Evolutionary conservation across 192 early-diverging fungal genomes (phyloP), one percentile per base, ranked within the genome.

Genomic region (Backusella westeae): DNA sequence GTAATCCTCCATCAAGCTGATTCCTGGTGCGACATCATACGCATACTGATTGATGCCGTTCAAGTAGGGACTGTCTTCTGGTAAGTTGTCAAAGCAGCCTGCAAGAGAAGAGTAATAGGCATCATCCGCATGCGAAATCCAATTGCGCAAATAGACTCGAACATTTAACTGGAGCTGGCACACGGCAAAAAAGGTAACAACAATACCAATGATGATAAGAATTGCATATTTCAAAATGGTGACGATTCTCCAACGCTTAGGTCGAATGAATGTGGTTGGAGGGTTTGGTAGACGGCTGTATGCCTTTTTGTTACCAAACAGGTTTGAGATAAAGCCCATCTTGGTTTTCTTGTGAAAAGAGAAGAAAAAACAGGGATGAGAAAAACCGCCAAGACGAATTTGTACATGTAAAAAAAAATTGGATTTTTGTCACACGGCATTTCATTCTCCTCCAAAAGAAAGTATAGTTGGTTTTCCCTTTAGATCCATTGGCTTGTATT

Each of bases 51-150:
- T 53, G 10, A 67, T 29, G 1, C 69, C 77, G 21, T 72, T 71
- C 8, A 63, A 15, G 49, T 84, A 84, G 0, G 71, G 75, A 29
- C 73, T 78, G 32, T 77, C 69, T 1, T 56, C 63, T 23, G 80
- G 69, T 26, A 80, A 49, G 26, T 49, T 59, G 46, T 82, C 74
- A 75, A 83, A 85, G 52, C 84, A 85, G 2, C 79, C 81, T 8
- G 63, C 66, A 4, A 83, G 68, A 34, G 76, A 77, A 46, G 80
- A 67, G 67, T 76, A 75, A 35, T 80, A 80, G 23, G 65, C 36
- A 34, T 79, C 78, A 41, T 82, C 78, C 21, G 78, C 75, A 52
- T 80, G 81, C 2, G 82, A 80, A 19, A 85, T 77, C 83, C 83
- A 85, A 34, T 85, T 63, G 19, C 83, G 68, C 7, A 77, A 34